phyloP scores from a whole-genome alignment of 177 flowering plant genomes.

The Tripterygium wilfordii region DNA sequence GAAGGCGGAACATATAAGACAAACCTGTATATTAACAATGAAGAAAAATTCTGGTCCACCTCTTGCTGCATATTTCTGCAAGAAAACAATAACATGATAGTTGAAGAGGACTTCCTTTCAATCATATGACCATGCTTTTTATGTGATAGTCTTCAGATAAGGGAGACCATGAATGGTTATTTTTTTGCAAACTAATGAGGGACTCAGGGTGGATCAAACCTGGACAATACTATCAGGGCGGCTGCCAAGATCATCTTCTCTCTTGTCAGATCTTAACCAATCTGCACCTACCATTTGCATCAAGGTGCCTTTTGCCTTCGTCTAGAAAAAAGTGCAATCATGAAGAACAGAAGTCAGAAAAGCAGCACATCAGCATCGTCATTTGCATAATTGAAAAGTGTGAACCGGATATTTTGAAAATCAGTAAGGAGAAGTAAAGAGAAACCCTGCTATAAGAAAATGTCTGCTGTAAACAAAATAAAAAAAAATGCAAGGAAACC shows the following conservation, averaged over 20 bases:
- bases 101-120: background rate
- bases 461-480: background rate
- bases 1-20: constrained; percentile 1
- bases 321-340: constrained; percentile 36
- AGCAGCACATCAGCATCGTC: too few relatives aligned
- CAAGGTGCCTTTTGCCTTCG: constrained; percentile 72
- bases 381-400: too few relatives aligned
- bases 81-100: background rate
- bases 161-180: too few relatives aligned
- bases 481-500: too few relatives aligned
- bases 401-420: too few relatives aligned
- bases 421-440: background rate
- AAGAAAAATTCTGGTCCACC: constrained; percentile 91
- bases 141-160: too few relatives aligned
- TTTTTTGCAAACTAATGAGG: too few relatives aligned
- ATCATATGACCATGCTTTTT: background rate
- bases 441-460: background rate
- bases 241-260: constrained; percentile 86
- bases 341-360: too few relatives aligned
- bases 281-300: constrained; percentile 91
- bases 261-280: constrained; percentile 78
- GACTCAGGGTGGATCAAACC: constrained; percentile 34
- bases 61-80: constrained; percentile 74
- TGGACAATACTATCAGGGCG: constrained; percentile 82
- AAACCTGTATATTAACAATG: constrained; percentile 81